Evolutionary conservation across 2,329 filamentous ascomycete genomes (phyloP).

Genomic region (Emericellopsis cladophorae): DNA sequence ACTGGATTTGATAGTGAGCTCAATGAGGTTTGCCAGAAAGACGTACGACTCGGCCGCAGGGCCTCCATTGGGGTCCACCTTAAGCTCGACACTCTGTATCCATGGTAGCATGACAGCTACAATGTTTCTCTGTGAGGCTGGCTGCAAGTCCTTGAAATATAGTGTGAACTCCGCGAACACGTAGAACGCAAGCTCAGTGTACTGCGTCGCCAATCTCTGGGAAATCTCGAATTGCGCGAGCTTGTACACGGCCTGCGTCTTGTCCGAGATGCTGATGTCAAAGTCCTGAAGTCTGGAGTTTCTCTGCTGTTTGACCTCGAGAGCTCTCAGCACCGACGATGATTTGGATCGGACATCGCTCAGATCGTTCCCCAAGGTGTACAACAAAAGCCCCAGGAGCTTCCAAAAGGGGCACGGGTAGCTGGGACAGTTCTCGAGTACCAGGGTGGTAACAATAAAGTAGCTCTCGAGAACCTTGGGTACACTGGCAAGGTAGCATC

Average conservation of each 20-base stretch:
- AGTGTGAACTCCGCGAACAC: slow-evolving; percentile 93
- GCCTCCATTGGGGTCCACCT: slow-evolving; percentile 81
- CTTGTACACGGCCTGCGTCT: slow-evolving; percentile 97
- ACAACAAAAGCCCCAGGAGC: slow-evolving; percentile 74
- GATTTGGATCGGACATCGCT: slow-evolving; percentile 84
- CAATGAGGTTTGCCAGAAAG: slow-evolving; percentile 83
- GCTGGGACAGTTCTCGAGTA: slow-evolving; percentile 71
- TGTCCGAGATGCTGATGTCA: slow-evolving; percentile 96
- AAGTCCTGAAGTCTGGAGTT: slow-evolving; percentile 93
- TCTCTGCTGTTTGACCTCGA: slow-evolving; percentile 67
- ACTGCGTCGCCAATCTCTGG: slow-evolving; percentile 74
- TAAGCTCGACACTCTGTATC: slow-evolving; percentile 89
- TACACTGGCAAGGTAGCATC: slow-evolving; percentile 74
- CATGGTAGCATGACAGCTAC: slow-evolving; percentile 90
- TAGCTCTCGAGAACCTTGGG: slow-evolving; percentile 87
- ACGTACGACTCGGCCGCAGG: slow-evolving; percentile 90
- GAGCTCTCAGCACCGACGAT: slow-evolving; percentile 61
- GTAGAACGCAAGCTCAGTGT: slow-evolving; percentile 79
- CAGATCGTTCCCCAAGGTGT: slow-evolving; percentile 84
- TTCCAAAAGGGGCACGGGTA: slow-evolving; percentile 86
- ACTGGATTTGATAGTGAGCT: slow-evolving; percentile 90
- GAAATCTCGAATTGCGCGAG: slow-evolving; percentile 95
- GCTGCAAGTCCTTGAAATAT: slow-evolving; percentile 79
- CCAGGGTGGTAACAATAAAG: slow-evolving; percentile 81
- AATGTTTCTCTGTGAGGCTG: slow-evolving; percentile 80